Evolutionary conservation across 106 monocot genomes (phyloP).

Genomic region (Ottelia alismoides): DNA sequence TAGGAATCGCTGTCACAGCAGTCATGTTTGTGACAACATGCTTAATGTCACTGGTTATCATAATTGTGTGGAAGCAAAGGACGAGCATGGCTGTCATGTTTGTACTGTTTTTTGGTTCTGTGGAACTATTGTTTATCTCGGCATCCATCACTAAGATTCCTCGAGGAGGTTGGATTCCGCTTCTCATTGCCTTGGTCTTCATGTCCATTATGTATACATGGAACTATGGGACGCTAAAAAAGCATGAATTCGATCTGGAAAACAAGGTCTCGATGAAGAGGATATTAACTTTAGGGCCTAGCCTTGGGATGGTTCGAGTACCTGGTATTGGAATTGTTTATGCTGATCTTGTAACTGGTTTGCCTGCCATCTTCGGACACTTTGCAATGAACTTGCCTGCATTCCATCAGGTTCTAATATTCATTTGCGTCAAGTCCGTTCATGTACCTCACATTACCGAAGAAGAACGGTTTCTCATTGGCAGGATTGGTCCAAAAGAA

Average conservation of each 20-base stretch:
- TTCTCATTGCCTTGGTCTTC: conserved; percentile 39
- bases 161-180: conserved; percentile 79
- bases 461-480: conserved; percentile 40
- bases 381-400: conserved; percentile 76
- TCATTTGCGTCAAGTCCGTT: conserved; percentile 61
- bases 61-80: conserved; percentile 62
- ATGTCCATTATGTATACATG: conserved; percentile 62
- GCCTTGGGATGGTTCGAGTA: conserved; percentile 67
- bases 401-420: conserved; percentile 70
- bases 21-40: conserved; percentile 63
- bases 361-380: conserved; percentile 70
- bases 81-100: conserved; percentile 19
- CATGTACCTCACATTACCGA: conserved; percentile 42
- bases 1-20: conserved; percentile 51
- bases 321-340: conserved; percentile 73
- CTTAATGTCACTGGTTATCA: conserved; percentile 63
- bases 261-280: conserved; percentile 61
- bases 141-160: conserved; percentile 50
- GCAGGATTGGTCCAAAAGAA: conserved; percentile 52
- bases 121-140: conserved; percentile 50
- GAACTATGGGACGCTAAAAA: conserved; percentile 66
- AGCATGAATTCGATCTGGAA: conserved; percentile 60
- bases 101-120: conserved; percentile 36
- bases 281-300: conserved; percentile 46
- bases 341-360: conserved; percentile 48